Evolutionary conservation across 306 rosid species (phyloP), one percentile per base, ranked within the genome.

Genomic region (Prunus salicina): DNA sequence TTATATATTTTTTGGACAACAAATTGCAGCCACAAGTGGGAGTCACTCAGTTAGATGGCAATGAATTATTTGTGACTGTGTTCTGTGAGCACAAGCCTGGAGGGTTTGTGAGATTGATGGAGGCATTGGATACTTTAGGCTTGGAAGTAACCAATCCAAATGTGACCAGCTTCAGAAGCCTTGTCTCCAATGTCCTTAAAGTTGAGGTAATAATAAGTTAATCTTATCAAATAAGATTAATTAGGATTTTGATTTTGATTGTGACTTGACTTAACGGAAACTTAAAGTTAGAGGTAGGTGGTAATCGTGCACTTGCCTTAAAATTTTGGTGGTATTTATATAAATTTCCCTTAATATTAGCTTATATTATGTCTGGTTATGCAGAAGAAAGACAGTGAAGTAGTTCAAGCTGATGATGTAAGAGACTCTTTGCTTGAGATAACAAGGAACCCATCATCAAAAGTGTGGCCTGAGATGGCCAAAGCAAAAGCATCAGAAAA

Each of bases 1-100:
- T 30, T 11, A 6, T 38, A 38, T 52, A 6, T 8, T 15, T 34
- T 25, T 3, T 32, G 64, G 32, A 52, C 6, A 22, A 30, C 49
- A 2, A 66, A 70, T 71, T 86, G 84, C 88, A 90, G 97, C 85
- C 93, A 0, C 91, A 89, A 79, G 98, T 93, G 83, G 96, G 90
- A 75, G 94, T 91, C 68, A 89, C 90, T 45, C 83, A 78, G 8
- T 84, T 89, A 77, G 90, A 89, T 38, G 94, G 84, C 46, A 90
- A 88, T 67, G 96, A 90, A 72, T 86, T 90, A 69, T 90, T 86
- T 69, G 87, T 93, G 55, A 90, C 88, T 76, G 96, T 93, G 20
- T 89, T 93, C 70, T 77, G 91, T 43, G 98, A 93, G 89, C 95
- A 93, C 63, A 88, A 83, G 70, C 77, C 89, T 9, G 94, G 92